phyloP scores from a whole-genome alignment of 192 early-diverging fungal species.

The Phycomyces nitens region DNA sequence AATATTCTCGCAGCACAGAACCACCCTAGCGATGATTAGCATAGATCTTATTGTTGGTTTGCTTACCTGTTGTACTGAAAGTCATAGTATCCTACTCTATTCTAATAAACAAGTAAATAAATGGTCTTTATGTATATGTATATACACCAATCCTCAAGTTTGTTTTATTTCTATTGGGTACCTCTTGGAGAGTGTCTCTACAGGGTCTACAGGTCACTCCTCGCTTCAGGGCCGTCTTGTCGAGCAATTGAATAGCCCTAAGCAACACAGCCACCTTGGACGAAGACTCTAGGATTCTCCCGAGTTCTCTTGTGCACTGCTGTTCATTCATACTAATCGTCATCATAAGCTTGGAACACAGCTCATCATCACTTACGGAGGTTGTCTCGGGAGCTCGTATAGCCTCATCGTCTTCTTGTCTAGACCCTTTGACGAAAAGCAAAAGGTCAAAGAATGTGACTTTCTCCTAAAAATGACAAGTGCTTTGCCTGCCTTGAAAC shows the following conservation, averaged over 20 bases:
- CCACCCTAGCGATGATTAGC: conserved; percentile 18
- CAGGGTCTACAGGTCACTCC: conserved; percentile 35
- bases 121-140: background rate
- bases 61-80: conserved; percentile 27
- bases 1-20: conserved; percentile 35
- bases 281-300: conserved; percentile 15
- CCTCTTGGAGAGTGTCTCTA: conserved; percentile 28
- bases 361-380: no score
- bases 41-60: background rate
- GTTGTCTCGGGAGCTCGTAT: background rate
- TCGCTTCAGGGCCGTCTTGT: conserved; percentile 21
- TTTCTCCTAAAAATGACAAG: no score
- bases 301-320: conserved; percentile 32
- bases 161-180: background rate
- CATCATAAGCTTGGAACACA: background rate
- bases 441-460: no score
- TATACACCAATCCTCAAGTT: background rate
- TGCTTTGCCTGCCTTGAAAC: no score
- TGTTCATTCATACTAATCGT: conserved; percentile 8
- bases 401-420: background rate
- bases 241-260: conserved; percentile 18
- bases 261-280: conserved; percentile 21
- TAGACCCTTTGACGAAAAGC: conserved; percentile 1
- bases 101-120: conserved; percentile 5
- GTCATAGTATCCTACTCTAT: conserved; percentile 35